A percentile compares a stretch with the other conserved stretches of the same genome.
phyloP scores from a whole-genome alignment of 1,284 basidiomycete species.

The Farysia itapuensis region DNA sequence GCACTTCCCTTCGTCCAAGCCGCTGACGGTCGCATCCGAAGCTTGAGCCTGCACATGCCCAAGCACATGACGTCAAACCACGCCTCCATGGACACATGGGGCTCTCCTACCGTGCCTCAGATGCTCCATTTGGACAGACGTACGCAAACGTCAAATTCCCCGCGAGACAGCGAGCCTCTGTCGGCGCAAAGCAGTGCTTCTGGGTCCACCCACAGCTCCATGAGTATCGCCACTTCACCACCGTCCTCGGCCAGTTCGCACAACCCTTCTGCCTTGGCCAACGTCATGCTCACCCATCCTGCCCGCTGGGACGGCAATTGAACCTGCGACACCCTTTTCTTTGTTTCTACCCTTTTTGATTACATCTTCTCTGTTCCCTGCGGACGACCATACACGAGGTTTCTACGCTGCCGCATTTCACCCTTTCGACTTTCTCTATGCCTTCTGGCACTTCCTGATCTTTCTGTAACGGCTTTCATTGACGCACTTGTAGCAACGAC shows the following conservation, averaged over 20 bases:
- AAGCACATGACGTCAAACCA: background rate
- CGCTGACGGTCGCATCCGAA: background rate
- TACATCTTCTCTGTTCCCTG: background rate
- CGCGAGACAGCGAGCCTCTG: background rate
- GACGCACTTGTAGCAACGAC: too few relatives aligned
- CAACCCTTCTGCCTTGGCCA: background rate
- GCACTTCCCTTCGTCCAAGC: background rate
- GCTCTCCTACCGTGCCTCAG: background rate
- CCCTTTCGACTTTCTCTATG: background rate
- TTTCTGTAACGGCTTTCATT: too few relatives aligned
- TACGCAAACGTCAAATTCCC: background rate
- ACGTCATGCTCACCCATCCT: background rate
- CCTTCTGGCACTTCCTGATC: too few relatives aligned
- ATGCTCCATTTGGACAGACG: background rate
- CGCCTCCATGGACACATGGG: background rate
- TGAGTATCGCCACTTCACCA: background rate
- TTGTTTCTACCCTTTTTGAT: too few relatives aligned
- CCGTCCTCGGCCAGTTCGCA: background rate
- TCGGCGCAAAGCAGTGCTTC: background rate
- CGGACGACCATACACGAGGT: background rate
- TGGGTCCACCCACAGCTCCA: background rate
- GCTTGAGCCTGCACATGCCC: background rate
- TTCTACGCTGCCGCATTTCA: background rate
- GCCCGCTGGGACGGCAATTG: background rate
- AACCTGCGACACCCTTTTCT: too few relatives aligned